These are phyloP conservation scores for Xylariaceae sp. DNA, from an alignment of 2,329 filamentous ascomycete species.

Conservation along the genomic window DNA sequence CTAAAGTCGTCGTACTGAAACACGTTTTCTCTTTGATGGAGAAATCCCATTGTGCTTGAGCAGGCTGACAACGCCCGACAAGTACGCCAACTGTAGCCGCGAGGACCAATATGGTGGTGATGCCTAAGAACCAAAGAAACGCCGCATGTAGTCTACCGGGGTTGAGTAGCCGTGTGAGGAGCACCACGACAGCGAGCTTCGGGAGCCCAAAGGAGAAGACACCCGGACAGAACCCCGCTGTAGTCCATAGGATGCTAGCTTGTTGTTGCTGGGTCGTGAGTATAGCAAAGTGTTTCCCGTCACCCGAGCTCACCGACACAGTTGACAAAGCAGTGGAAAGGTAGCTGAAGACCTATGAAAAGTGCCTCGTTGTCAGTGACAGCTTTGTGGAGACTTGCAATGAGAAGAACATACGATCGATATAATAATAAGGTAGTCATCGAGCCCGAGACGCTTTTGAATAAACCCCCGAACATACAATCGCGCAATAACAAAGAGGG, in stretches of 20 bases:
- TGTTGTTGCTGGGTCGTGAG: slow-evolving; percentile 19
- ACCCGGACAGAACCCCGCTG: slow-evolving; percentile 25
- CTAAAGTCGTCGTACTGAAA: slow-evolving; percentile 15
- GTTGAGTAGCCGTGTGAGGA: slow-evolving; percentile 25
- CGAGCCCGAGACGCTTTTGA: slow-evolving; percentile 28
- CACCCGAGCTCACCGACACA: slow-evolving; percentile 26
- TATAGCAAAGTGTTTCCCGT: slow-evolving; percentile 27
- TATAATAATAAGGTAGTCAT: slow-evolving; percentile 30
- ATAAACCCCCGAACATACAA: slow-evolving; percentile 31
- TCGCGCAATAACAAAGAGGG: slow-evolving; percentile 30
- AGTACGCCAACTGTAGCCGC: slow-evolving; percentile 20
- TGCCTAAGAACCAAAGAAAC: slow-evolving; percentile 24
- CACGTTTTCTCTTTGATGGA: slow-evolving; percentile 14
- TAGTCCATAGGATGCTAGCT: slow-evolving; percentile 23
- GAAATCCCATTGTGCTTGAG: slow-evolving; percentile 22
- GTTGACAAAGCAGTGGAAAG: slow-evolving; percentile 25
- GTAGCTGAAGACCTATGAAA: slow-evolving; percentile 20
- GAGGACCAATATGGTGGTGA: slow-evolving; percentile 14
- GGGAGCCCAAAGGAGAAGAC: slow-evolving; percentile 27
- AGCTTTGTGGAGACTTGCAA: not conserved
- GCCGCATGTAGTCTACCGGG: slow-evolving; percentile 17
- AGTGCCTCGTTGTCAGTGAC: not conserved
- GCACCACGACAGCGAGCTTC: slow-evolving; percentile 26
- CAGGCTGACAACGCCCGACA: slow-evolving; percentile 24
- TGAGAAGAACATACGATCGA: slow-evolving; percentile 22